phyloP scores from a whole-genome alignment of 176 grass and related monocot species.

The Aegilops tauschii region DNA sequence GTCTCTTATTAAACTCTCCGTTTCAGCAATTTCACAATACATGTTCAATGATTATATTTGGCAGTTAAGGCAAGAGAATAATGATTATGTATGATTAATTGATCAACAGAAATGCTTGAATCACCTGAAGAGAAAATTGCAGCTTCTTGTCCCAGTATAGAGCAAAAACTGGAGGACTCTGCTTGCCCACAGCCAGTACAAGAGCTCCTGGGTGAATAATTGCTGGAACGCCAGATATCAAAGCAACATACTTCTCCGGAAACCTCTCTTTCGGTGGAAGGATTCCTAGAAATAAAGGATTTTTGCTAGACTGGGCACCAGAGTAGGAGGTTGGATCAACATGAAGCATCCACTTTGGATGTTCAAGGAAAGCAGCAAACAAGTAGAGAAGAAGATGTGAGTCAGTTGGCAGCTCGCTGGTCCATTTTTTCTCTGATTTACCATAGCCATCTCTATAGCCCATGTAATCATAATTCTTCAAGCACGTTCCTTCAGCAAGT shows the following conservation, averaged over 20 bases:
- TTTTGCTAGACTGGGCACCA: constrained; percentile 90
- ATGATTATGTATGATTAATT: neutral
- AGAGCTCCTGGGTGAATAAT: constrained; percentile 91
- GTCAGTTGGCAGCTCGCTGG: constrained; percentile 79
- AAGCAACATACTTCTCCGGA: constrained; percentile 94
- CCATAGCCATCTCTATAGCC: constrained; percentile 60
- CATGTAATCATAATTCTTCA: constrained; percentile 87
- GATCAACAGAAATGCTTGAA: constrained; percentile 6
- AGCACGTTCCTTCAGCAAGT: constrained; percentile 93
- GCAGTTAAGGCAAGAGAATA: neutral
- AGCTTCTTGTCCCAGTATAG: constrained; percentile 96
- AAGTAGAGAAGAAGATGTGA: constrained; percentile 85
- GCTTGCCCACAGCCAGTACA: constrained; percentile 81
- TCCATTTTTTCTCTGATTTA: constrained; percentile 86
- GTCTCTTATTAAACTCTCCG: neutral
- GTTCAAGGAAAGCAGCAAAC: constrained; percentile 94
- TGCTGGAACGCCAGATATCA: constrained; percentile 76
- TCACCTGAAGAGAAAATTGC: constrained; percentile 98
- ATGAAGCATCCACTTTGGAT: constrained; percentile 98
- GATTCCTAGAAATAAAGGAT: constrained; percentile 93
- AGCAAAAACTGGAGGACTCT: constrained; percentile 71
- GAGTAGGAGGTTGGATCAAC: constrained; percentile 89
- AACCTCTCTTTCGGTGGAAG: constrained; percentile 96
- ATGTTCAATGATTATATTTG: neutral
- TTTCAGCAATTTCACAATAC: neutral